Percentiles rank a stretch among this genome's conserved stretches.
Conservation (phyloP, 108 stramenopile species). For the Seminavis robusta region DNA sequence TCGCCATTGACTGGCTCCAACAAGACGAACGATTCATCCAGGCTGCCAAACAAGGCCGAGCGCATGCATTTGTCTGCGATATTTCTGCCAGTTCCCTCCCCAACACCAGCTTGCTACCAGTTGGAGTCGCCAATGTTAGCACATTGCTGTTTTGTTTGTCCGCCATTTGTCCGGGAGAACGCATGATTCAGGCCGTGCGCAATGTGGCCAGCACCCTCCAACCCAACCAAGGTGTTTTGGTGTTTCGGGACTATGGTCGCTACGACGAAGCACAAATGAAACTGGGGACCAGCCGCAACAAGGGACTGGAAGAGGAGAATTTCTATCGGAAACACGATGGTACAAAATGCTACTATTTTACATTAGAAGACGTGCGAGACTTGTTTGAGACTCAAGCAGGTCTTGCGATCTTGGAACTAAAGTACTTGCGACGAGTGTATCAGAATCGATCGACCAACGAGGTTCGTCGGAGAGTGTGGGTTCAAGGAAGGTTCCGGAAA, state of each 20-base stretch:
- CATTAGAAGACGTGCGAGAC: slow-evolving; percentile 52
- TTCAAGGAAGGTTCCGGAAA: slow-evolving; percentile 68
- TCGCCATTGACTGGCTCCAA: slow-evolving; percentile 55
- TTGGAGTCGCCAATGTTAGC: slow-evolving; percentile 47
- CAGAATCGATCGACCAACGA: slow-evolving; percentile 45
- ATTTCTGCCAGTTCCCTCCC: slow-evolving; percentile 41
- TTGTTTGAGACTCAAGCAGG: slow-evolving; percentile 47
- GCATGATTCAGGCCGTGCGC: slow-evolving; percentile 31
- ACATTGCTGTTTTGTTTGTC: slow-evolving; percentile 84
- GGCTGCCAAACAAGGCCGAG: slow-evolving; percentile 24
- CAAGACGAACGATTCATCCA: slow-evolving; percentile 49
- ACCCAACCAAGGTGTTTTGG: slow-evolving; percentile 62
- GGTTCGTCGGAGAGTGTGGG: slow-evolving; percentile 69
- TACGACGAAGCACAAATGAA: slow-evolving; percentile 85
- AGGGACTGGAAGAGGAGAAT: slow-evolving; percentile 61
- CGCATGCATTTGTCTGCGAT: slow-evolving; percentile 45
- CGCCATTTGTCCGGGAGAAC: slow-evolving; percentile 52
- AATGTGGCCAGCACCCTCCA: slow-evolving; percentile 51
- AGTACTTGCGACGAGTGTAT: slow-evolving; percentile 51
- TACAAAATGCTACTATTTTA: slow-evolving; percentile 73
- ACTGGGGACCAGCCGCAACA: slow-evolving; percentile 36
- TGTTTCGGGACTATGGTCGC: slow-evolving; percentile 87
- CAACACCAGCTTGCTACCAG: too few relatives aligned
- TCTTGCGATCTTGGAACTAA: slow-evolving; percentile 57
- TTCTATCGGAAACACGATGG: slow-evolving; percentile 60